phyloP scores from a whole-genome alignment of 225 moss, liverwort and hornwort genomes.

The Marchantia polymorpha region DNA sequence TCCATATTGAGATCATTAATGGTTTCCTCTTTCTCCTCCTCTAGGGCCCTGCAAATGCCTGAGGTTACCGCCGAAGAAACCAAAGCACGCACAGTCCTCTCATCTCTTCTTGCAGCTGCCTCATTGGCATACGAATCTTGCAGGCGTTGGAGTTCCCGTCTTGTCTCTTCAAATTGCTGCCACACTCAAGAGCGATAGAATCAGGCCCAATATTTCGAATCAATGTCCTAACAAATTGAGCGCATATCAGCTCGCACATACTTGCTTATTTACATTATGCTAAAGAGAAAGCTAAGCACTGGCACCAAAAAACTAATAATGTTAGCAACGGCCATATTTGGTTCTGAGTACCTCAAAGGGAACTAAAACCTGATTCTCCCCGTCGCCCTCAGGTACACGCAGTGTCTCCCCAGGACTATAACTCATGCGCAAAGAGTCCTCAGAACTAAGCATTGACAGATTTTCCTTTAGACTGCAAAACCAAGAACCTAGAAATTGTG shows the following conservation, averaged over 20 bases:
- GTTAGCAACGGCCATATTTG: too few relatives aligned
- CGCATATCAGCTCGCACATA: too few relatives aligned
- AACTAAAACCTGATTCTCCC: constrained; percentile 26
- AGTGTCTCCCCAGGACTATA: background rate
- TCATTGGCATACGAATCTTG: constrained; percentile 50
- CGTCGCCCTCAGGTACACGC: constrained; percentile 10
- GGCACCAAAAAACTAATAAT: background rate
- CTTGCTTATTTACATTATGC: too few relatives aligned
- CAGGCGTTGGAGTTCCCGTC: constrained; percentile 44
- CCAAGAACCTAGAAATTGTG: background rate
- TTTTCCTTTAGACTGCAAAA: constrained; percentile 53
- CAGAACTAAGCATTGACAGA: constrained; percentile 28
- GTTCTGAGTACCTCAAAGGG: constrained; percentile 27
- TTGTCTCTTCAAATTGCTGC: constrained; percentile 56
- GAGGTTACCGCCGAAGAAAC: constrained; percentile 65
- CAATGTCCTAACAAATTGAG: too few relatives aligned
- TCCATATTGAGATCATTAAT: constrained; percentile 60
- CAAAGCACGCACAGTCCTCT: constrained; percentile 53
- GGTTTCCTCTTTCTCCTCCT: constrained; percentile 69
- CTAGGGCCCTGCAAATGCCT: constrained; percentile 63
- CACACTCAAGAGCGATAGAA: background rate
- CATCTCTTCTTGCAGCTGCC: constrained; percentile 43
- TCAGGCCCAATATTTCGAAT: too few relatives aligned
- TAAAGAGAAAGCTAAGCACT: too few relatives aligned
- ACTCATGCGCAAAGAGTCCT: background rate